phyloP scores from a whole-genome alignment of 2,329 filamentous ascomycete genomes.

The Raffaelea albimanens region DNA sequence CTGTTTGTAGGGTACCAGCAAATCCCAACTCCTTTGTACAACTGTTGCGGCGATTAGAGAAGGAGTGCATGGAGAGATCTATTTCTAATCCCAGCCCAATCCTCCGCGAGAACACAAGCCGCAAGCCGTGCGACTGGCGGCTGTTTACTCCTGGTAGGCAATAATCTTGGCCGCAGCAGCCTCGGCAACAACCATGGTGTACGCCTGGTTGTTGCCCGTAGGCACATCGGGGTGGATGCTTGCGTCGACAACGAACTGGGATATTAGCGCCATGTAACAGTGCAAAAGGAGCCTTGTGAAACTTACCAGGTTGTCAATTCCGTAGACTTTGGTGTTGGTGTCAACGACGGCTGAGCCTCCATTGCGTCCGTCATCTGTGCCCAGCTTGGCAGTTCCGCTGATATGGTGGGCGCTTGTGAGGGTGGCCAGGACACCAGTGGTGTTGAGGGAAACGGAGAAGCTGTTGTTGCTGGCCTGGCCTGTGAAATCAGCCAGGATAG shows the following conservation, averaged over 20 bases:
- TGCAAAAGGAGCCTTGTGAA: neutral
- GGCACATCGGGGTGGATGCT: constrained; percentile 1
- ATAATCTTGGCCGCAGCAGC: neutral
- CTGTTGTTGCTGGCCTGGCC: neutral
- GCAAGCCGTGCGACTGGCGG: too few species aligned
- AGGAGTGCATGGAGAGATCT: too few species aligned
- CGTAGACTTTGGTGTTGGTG: constrained; percentile 32
- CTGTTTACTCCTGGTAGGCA: neutral
- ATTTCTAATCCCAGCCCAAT: too few species aligned
- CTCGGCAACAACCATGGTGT: constrained; percentile 1
- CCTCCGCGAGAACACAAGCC: too few species aligned
- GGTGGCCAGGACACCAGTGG: neutral
- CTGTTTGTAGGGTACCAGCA: too few species aligned
- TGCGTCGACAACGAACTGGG: neutral
- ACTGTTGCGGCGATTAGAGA: too few species aligned
- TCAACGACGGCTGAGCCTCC: constrained; percentile 17
- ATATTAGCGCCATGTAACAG: neutral
- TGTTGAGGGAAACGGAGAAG: neutral
- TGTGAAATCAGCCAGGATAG: neutral
- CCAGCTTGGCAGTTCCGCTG: constrained; percentile 16
- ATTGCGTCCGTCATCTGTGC: constrained; percentile 14
- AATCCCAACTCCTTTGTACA: too few species aligned
- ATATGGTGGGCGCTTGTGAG: neutral
- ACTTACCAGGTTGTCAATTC: constrained; percentile 29
- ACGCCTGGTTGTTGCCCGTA: constrained; percentile 1